These are phyloP conservation scores for Globisporangium acanthophoron DNA, from an alignment of 352 stramenopile genomes.

Conservation along the genomic window DNA sequence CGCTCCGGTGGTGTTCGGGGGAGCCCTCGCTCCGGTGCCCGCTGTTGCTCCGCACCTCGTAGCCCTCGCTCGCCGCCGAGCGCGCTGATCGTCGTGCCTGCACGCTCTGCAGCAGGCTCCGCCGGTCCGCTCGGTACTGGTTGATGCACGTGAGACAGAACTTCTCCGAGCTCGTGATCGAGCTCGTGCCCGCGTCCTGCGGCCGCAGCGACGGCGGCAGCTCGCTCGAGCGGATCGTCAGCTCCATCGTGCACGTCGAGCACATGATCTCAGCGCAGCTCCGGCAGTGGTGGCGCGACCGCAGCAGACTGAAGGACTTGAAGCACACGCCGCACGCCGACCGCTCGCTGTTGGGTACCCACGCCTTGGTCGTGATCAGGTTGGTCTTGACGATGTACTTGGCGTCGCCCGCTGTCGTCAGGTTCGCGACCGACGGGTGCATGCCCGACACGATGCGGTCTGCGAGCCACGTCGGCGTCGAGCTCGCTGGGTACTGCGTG, in stretches of 20 bases:
- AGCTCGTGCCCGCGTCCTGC: conserved; percentile 35
- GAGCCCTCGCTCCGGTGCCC: neutral
- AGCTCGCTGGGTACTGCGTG: conserved; percentile 18
- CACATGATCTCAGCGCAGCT: conserved; percentile 84
- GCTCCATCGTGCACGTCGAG: conserved; percentile 54
- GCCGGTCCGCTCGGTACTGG: conserved; percentile 49
- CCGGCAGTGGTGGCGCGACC: conserved; percentile 73
- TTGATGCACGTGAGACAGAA: conserved; percentile 82
- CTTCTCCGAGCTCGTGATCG: conserved; percentile 69
- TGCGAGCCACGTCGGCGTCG: conserved; percentile 61
- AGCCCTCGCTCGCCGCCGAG: neutral
- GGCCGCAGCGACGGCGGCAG: conserved; percentile 50
- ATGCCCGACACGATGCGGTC: conserved; percentile 54
- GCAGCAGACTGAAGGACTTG: conserved; percentile 71
- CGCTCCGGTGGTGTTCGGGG: neutral
- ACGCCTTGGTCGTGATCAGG: conserved; percentile 60
- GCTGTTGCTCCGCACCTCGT: neutral
- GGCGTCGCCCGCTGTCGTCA: conserved; percentile 46
- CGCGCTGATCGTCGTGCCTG: conserved; percentile 2
- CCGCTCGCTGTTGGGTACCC: conserved; percentile 63
- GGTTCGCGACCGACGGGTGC: conserved; percentile 27
- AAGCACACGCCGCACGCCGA: conserved; percentile 70
- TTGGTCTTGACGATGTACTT: conserved; percentile 56
- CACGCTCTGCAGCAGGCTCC: conserved; percentile 23
- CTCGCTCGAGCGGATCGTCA: conserved; percentile 48